Percentiles rank a stretch among this genome's conserved stretches.
These are phyloP conservation scores for Brassica cretica DNA, from an alignment of 345 rosid genomes.

Conservation along the genomic window DNA sequence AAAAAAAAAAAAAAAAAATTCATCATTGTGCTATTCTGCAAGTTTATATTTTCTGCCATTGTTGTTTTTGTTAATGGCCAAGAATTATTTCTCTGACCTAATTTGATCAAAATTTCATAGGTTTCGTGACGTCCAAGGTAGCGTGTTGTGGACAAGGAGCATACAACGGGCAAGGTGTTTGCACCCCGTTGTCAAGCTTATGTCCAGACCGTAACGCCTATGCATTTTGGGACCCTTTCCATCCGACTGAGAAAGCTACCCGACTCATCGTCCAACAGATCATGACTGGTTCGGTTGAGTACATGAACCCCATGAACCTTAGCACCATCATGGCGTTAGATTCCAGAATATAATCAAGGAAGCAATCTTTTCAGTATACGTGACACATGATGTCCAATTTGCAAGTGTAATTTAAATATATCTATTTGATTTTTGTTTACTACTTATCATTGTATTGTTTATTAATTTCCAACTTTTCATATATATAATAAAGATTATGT, in stretches of 20 bases:
- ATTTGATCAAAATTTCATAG: conserved; percentile 26
- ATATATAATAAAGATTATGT: not conserved
- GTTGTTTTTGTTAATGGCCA: not conserved
- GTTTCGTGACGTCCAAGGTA: conserved; percentile 58
- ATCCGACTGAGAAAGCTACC: conserved; percentile 75
- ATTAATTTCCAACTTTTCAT: not conserved
- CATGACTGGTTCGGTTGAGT: conserved; percentile 46
- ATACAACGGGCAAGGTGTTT: conserved; percentile 65
- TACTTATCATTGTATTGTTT: not conserved
- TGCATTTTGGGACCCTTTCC: conserved; percentile 76
- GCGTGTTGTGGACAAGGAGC: conserved; percentile 83
- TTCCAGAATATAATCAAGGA: conserved; percentile 21
- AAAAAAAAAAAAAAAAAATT: too few relatives aligned
- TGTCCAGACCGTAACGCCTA: conserved; percentile 59
- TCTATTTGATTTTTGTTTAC: not conserved
- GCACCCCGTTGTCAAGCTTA: conserved; percentile 55
- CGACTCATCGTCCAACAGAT: conserved; percentile 52
- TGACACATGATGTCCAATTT: not conserved
- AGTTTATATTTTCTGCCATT: not conserved
- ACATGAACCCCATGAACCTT: conserved; percentile 78
- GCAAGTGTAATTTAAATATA: conserved; percentile 6
- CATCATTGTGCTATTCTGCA: not conserved
- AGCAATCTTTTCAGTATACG: not conserved
- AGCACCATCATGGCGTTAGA: conserved; percentile 61
- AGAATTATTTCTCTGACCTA: not conserved